Percentiles rank a stretch among this genome's conserved stretches.
Evolutionary conservation across 164 flowering plant species (phyloP).

Genomic region (Chimonanthus praecox): DNA sequence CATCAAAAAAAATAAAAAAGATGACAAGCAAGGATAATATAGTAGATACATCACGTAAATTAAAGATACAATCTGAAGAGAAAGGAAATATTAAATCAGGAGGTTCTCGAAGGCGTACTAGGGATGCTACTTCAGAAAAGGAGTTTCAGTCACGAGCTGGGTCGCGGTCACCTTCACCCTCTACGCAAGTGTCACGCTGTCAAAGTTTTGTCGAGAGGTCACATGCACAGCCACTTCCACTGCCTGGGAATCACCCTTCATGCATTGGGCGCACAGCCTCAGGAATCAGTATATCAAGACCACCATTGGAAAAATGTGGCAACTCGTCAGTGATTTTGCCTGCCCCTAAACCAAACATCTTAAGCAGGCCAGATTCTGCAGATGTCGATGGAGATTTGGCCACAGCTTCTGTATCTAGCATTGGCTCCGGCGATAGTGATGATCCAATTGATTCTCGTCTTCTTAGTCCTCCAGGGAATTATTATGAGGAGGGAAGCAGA

Average conservation of each 20-base stretch:
- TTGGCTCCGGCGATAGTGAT: conserved; percentile 65
- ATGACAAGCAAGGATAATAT: conserved; percentile 67
- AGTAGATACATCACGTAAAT: conserved; percentile 62
- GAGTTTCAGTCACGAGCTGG: conserved; percentile 51
- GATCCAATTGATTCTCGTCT: conserved; percentile 60
- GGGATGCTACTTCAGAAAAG: conserved; percentile 57
- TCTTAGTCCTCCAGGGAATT: conserved; percentile 63
- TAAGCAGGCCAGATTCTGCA: conserved; percentile 36
- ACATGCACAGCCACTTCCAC: conserved; percentile 82
- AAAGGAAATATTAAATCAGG: conserved; percentile 46
- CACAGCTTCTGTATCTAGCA: conserved; percentile 72
- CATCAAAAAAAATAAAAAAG: conserved; percentile 87
- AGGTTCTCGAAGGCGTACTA: conserved; percentile 48
- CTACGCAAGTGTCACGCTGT: conserved; percentile 67
- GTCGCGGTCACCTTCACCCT: conserved; percentile 80
- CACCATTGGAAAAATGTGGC: conserved; percentile 37
- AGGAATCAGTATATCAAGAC: conserved; percentile 46
- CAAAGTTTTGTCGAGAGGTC: conserved; percentile 93
- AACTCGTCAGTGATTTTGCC: conserved; percentile 48
- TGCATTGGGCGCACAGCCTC: conserved; percentile 49
- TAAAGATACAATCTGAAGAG: conserved; percentile 52
- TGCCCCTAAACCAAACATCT: conserved; percentile 53
- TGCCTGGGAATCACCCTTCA: conserved; percentile 51
- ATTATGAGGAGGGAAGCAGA: conserved; percentile 49
- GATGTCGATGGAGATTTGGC: conserved; percentile 66